A percentile compares a stretch with the other conserved stretches of the same genome.
These are phyloP conservation scores for Rhytidiadelphus loreus DNA, from an alignment of 225 moss, liverwort and hornwort genomes.

Conservation along the genomic window DNA sequence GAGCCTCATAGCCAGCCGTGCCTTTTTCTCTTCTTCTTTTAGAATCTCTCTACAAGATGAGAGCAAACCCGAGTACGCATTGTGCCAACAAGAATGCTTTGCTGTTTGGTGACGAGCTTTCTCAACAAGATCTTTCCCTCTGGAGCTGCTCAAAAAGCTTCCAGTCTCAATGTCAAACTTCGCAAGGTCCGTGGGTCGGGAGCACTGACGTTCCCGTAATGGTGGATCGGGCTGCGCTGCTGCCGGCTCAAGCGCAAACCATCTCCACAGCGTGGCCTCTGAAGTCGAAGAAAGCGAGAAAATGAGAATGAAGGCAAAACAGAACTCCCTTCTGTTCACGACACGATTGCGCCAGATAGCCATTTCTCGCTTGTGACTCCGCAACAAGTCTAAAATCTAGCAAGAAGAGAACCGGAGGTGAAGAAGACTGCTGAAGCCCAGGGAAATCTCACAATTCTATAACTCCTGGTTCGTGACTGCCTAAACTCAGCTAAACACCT, in stretches of 20 bases:
- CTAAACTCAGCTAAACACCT: not conserved
- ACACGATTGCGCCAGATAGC: not conserved
- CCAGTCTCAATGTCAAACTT: slow-evolving; percentile 52
- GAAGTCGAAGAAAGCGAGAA: slow-evolving; percentile 10
- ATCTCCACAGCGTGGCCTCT: slow-evolving; percentile 39
- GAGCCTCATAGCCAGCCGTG: slow-evolving; percentile 64
- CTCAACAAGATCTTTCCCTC: slow-evolving; percentile 50
- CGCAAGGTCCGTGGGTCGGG: slow-evolving; percentile 26
- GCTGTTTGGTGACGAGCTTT: slow-evolving; percentile 45
- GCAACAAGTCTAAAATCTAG: not conserved
- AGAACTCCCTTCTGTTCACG: not conserved
- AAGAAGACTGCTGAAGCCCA: not conserved
- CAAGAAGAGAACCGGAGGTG: not conserved
- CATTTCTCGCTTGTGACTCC: not conserved
- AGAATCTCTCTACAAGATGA: slow-evolving; percentile 71
- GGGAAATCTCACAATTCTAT: not conserved
- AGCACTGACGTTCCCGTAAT: slow-evolving; percentile 1
- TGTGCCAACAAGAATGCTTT: slow-evolving; percentile 80
- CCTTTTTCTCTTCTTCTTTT: slow-evolving; percentile 62
- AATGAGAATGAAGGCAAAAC: slow-evolving; percentile 2
- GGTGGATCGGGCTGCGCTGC: slow-evolving; percentile 4
- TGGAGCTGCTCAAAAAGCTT: slow-evolving; percentile 29
- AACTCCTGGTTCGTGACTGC: not conserved
- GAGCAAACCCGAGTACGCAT: slow-evolving; percentile 54
- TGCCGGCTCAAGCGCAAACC: slow-evolving; percentile 29